Evolutionary conservation across 495 filamentous ascomycete genomes (phyloP), one percentile per base, ranked within the genome.

Genomic region (Saxophila tyrrhenica): DNA sequence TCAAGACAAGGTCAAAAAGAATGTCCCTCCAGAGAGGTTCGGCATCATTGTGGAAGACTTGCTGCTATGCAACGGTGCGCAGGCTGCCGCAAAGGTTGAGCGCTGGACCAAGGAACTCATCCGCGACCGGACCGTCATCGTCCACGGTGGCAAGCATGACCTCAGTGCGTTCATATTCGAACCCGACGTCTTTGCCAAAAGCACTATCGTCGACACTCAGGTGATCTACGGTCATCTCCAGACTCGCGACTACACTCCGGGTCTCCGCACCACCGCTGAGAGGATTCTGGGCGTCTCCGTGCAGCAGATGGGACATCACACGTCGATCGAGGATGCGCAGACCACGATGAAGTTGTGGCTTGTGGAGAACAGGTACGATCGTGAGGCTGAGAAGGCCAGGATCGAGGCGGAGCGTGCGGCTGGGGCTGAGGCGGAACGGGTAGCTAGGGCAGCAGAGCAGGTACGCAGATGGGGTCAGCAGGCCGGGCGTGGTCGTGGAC

Each of bases 71-170:
- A 56, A 56, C 25, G 54, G 54, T 20, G 54, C 54, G n/a, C 20
- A 52, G 2, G 7, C 11, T 3, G 22, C 35, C 16, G 13, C 1
- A 11, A 46, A 56, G 38, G 54, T 56, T 22, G 46, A 51, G 23
- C 3, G 3, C 2, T 44, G 39, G 32, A n/a, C 45, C 13, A 35
- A 10, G 39, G 25, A 51, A 5, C 44, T 56, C 20, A 22, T 56
- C 32, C 10, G 45, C 16, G 48, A 46, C 48, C 46, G 54, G 16
- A 38, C 39, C 9, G 39, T 56, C 39, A 38, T 56, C 23, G 24
- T 42, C 11, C 47, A 51, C 24, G 54, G 54, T 39, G n/a, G n/a
- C n/a, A n/a, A n/a, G n/a, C n/a, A n/a, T n/a, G n/a, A n/a, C n/a
- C n/a, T n/a, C n/a, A n/a, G n/a, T n/a, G n/a, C n/a, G n/a, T n/a